These are phyloP conservation scores for Blastobotrys serpentis DNA, from an alignment of 1,139 yeast species.

Conservation along the genomic window DNA sequence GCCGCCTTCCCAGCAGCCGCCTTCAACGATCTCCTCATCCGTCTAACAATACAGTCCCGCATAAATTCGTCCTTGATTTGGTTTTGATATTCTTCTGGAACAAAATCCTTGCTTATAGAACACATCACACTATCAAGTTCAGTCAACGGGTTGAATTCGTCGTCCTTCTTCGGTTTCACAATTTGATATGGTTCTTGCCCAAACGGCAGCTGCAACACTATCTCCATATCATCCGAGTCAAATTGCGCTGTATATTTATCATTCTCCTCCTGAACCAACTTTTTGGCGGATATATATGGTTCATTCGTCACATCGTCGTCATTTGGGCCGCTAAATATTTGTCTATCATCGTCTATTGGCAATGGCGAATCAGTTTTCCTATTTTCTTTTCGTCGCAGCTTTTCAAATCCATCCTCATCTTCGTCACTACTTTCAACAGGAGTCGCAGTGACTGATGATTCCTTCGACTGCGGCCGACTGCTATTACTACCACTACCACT, in stretches of 20 bases:
- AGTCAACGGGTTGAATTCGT: conserved; percentile 66
- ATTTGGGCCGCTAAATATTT: neutral
- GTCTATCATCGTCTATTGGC: neutral
- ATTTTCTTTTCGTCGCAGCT: neutral
- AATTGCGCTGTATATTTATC: conserved; percentile 19
- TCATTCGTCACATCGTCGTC: neutral
- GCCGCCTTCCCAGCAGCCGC: conserved; percentile 35
- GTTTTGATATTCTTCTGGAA: conserved; percentile 47
- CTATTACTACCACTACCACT: neutral
- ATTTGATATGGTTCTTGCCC: conserved; percentile 27
- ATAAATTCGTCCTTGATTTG: conserved; percentile 43
- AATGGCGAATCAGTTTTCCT: neutral
- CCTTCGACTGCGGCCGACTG: neutral
- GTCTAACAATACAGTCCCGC: conserved; percentile 47
- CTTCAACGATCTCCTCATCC: conserved; percentile 45
- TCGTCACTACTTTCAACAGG: conserved; percentile 10
- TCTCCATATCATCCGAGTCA: conserved; percentile 6
- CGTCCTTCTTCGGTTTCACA: conserved; percentile 31
- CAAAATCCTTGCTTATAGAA: conserved; percentile 44
- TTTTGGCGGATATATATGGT: neutral
- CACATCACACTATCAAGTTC: conserved; percentile 69
- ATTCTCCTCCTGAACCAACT: neutral
- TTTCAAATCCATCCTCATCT: conserved; percentile 7
- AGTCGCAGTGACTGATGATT: neutral
- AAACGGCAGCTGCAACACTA: conserved; percentile 27